phyloP scores from a whole-genome alignment of 495 filamentous ascomycete genomes.

The Jackrogersella minutella region DNA sequence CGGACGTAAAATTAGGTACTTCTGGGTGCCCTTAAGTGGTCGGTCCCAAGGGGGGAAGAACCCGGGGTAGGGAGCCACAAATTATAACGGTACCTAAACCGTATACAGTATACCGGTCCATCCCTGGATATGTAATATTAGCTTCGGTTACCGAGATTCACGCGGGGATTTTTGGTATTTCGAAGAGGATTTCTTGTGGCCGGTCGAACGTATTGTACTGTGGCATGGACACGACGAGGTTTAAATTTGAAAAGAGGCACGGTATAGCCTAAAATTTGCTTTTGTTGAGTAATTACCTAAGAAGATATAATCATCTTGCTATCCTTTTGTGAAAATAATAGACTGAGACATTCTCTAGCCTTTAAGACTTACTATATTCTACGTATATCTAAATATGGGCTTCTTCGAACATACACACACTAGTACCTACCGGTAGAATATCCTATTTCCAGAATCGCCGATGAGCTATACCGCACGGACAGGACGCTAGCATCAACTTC shows the following conservation, averaged over 20 bases:
- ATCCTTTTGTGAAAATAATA: not conserved
- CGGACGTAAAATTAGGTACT: constrained; percentile 12
- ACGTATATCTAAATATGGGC: too few species aligned
- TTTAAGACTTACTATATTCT: too few species aligned
- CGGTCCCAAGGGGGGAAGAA: not conserved
- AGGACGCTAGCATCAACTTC: constrained; percentile 5
- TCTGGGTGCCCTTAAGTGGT: not conserved
- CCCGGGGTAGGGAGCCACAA: constrained; percentile 17
- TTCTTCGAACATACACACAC: not conserved
- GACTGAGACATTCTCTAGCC: not conserved
- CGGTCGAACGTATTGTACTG: constrained; percentile 7
- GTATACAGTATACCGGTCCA: not conserved
- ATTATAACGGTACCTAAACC: constrained; percentile 1
- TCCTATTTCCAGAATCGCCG: constrained; percentile 8
- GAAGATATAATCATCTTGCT: too few species aligned
- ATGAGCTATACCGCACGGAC: constrained; percentile 11
- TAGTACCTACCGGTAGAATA: not conserved
- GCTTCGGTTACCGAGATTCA: constrained; percentile 11
- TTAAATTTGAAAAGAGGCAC: not conserved
- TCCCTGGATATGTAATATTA: constrained; percentile 1
- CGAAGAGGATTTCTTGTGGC: not conserved
- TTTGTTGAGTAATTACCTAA: not conserved
- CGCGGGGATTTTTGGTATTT: constrained; percentile 15
- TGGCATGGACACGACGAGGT: not conserved
- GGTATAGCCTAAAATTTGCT: not conserved